Conservation (phyloP, 495 filamentous ascomycete species). For the Letharia lupina region DNA sequence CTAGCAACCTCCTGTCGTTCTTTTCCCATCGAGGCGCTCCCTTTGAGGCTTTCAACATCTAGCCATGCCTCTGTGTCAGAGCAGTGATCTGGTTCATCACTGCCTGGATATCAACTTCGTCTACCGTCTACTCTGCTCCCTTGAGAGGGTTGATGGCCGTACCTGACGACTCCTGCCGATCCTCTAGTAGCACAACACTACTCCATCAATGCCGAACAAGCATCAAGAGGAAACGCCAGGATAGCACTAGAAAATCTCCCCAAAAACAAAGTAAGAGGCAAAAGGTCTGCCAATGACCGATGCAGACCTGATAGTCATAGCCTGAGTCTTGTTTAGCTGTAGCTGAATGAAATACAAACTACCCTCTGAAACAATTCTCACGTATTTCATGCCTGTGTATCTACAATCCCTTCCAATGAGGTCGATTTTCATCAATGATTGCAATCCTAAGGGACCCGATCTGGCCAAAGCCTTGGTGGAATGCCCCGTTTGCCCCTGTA, state of each 20-base stretch:
- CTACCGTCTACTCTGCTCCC: constrained; percentile 12
- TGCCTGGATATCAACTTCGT: constrained; percentile 16
- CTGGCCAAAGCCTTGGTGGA: not conserved
- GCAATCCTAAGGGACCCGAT: not conserved
- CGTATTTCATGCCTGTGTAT: not conserved
- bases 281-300: constrained; percentile 10
- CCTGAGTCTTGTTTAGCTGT: constrained; percentile 7
- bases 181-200: constrained; percentile 4
- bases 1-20: not conserved
- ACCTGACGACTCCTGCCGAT: constrained; percentile 12
- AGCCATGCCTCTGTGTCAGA: not conserved
- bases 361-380: constrained; percentile 7
- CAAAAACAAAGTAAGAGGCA: constrained; percentile 16
- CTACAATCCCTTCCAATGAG: not conserved
- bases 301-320: constrained; percentile 9
- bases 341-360: constrained; percentile 1
- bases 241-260: not conserved
- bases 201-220: not conserved
- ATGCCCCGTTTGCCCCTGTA: not conserved
- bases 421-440: not conserved
- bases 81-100: constrained; percentile 8
- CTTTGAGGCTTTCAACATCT: constrained; percentile 10
- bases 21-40: constrained; percentile 8
- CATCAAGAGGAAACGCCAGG: constrained; percentile 15
- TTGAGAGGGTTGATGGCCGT: not conserved